phyloP scores from a whole-genome alignment of 179 eudicot species.

The Silene noctiflora region DNA sequence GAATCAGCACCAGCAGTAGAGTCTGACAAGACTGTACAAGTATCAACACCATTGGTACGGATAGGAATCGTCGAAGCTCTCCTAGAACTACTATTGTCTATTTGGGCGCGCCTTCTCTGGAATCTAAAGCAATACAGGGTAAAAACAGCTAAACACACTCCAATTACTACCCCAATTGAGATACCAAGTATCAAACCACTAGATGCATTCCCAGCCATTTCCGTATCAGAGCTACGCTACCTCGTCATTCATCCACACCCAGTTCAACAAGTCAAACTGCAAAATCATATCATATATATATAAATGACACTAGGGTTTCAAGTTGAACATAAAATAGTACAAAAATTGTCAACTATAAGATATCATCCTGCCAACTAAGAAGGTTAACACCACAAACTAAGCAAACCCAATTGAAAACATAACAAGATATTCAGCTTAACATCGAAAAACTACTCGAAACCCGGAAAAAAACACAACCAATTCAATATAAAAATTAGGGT shows the following conservation, averaged over 20 bases:
- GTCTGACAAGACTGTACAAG: constrained; percentile 67
- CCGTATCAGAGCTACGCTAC: constrained; percentile 18
- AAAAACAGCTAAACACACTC: constrained; percentile 58
- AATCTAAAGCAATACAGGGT: constrained; percentile 62
- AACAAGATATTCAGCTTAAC: neutral
- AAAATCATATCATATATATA: constrained; percentile 14
- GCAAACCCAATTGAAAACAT: constrained; percentile 1
- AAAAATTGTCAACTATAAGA: neutral
- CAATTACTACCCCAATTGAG: constrained; percentile 88
- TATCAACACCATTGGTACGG: constrained; percentile 74
- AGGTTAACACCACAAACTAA: neutral
- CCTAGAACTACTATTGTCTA: constrained; percentile 74
- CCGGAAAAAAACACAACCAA: neutral
- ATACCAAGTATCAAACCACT: constrained; percentile 71
- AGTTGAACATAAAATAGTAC: neutral
- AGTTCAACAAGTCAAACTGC: constrained; percentile 47
- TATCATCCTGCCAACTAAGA: neutral
- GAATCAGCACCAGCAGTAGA: constrained; percentile 84
- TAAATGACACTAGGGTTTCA: neutral
- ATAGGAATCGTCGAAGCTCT: constrained; percentile 72
- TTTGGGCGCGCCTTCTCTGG: constrained; percentile 61
- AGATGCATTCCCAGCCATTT: constrained; percentile 60
- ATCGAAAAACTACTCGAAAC: neutral
- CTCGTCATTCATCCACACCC: constrained; percentile 9
- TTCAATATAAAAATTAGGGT: no score